phyloP scores from a whole-genome alignment of 2,329 filamentous ascomycete species.

The Sporothrix humicola region DNA sequence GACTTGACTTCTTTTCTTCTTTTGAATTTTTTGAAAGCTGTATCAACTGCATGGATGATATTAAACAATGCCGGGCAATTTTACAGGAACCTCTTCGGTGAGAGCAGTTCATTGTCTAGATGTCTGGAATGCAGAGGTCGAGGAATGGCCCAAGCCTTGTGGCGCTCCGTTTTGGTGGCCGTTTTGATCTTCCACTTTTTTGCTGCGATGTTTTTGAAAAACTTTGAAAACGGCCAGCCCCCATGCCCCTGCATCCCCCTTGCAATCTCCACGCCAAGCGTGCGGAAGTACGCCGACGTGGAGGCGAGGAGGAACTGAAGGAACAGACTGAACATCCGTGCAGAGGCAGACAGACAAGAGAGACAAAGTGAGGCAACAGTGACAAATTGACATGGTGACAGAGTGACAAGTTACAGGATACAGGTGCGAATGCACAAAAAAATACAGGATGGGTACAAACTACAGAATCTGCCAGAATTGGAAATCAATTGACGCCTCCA shows the following conservation, averaged over 20 bases:
- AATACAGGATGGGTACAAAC: neutral
- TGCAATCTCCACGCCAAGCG: slow-evolving; percentile 21
- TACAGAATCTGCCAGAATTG: neutral
- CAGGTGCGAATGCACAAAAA: neutral
- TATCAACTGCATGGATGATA: neutral
- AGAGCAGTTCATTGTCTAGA: neutral
- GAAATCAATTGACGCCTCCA: neutral
- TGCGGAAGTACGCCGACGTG: slow-evolving; percentile 2
- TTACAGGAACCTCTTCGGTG: no score
- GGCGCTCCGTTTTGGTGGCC: neutral
- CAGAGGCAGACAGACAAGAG: neutral
- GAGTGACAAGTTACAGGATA: neutral
- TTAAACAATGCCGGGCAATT: neutral
- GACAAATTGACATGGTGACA: neutral
- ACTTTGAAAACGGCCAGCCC: neutral
- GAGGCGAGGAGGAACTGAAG: slow-evolving; percentile 1
- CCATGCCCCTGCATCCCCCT: neutral
- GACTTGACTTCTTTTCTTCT: neutral
- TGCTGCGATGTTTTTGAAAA: neutral
- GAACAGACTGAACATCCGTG: neutral
- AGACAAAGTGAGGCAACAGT: neutral
- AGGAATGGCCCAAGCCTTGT: neutral
- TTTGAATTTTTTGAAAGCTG: neutral
- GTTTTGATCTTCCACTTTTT: neutral
- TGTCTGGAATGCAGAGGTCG: neutral